Evolutionary conservation across 2,329 filamentous ascomycete species (phyloP).

Genomic region (Chalaropsis thielavioides): DNA sequence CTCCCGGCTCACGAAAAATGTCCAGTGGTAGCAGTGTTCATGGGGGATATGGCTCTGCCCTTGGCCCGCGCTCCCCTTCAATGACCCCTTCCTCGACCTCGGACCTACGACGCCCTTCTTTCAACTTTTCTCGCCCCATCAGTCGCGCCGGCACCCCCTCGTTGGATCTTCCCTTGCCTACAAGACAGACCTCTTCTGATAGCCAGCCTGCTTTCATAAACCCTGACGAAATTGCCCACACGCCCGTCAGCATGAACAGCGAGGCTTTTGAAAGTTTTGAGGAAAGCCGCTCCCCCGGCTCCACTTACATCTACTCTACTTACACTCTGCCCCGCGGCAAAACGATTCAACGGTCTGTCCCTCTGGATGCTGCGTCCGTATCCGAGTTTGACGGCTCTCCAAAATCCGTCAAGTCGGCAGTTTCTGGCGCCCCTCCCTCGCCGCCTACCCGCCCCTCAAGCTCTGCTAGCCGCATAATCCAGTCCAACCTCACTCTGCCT

Average conservation of each 20-base stretch:
- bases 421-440: conserved; percentile 39
- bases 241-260: conserved; percentile 57
- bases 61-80: conserved; percentile 43
- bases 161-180: conserved; percentile 34
- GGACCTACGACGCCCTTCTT: conserved; percentile 61
- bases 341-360: conserved; percentile 53
- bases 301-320: conserved; percentile 76
- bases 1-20: conserved; percentile 52
- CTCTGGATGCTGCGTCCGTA: conserved; percentile 53
- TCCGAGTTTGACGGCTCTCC: conserved; percentile 24
- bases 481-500: conserved; percentile 32
- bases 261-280: conserved; percentile 46
- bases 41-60: conserved; percentile 21
- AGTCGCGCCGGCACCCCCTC: conserved; percentile 54
- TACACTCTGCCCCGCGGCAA: conserved; percentile 75
- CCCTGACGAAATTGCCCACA: conserved; percentile 50
- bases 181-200: conserved; percentile 50
- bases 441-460: conserved; percentile 47
- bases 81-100: conserved; percentile 70
- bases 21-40: conserved; percentile 51
- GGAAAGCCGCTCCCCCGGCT: conserved; percentile 26
- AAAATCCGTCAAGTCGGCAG: conserved; percentile 13
- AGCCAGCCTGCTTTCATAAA: conserved; percentile 46
- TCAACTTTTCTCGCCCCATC: conserved; percentile 87
- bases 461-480: conserved; percentile 31